phyloP scores from a whole-genome alignment of 2,329 filamentous ascomycete genomes.

The Aspergillus sp. region DNA sequence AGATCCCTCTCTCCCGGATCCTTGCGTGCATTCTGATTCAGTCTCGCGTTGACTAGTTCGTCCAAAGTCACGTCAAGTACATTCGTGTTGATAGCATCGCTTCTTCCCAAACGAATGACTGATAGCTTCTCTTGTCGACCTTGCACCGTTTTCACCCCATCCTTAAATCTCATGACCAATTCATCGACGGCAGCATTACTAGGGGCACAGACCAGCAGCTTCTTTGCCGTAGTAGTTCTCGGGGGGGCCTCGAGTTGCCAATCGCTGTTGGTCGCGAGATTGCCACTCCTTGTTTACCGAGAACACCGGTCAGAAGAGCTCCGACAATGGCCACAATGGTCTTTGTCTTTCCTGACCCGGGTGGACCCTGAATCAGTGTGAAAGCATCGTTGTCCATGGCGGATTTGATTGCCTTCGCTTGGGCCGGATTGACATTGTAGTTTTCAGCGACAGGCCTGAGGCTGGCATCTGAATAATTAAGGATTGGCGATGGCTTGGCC shows the following conservation, averaged over 20 bases:
- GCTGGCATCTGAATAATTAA: slow-evolving; percentile 72
- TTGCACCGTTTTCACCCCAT: slow-evolving; percentile 71
- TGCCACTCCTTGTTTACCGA: slow-evolving; percentile 46
- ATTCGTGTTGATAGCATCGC: slow-evolving; percentile 83
- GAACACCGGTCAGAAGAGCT: slow-evolving; percentile 64
- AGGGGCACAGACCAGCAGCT: slow-evolving; percentile 92
- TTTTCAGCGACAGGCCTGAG: slow-evolving; percentile 65
- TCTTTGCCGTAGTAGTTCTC: slow-evolving; percentile 57
- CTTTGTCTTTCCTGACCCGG: slow-evolving; percentile 96
- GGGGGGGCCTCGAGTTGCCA: slow-evolving; percentile 28
- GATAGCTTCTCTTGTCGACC: slow-evolving; percentile 73
- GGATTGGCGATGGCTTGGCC: slow-evolving; percentile 83
- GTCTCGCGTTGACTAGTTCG: slow-evolving; percentile 73
- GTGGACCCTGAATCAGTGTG: slow-evolving; percentile 90
- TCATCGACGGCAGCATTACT: slow-evolving; percentile 98
- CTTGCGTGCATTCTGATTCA: slow-evolving; percentile 48
- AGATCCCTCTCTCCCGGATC: slow-evolving; percentile 47
- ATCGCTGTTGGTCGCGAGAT: slow-evolving; percentile 40
- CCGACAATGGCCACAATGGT: slow-evolving; percentile 97
- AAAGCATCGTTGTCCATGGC: slow-evolving; percentile 95
- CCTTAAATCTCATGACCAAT: slow-evolving; percentile 84
- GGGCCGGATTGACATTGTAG: slow-evolving; percentile 81
- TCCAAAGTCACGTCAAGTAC: slow-evolving; percentile 92
- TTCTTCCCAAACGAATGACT: slow-evolving; percentile 83
- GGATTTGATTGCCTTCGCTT: slow-evolving; percentile 86